Conservation (phyloP, 129 eudicot genomes). For the Ambrosia artemisiifolia region DNA sequence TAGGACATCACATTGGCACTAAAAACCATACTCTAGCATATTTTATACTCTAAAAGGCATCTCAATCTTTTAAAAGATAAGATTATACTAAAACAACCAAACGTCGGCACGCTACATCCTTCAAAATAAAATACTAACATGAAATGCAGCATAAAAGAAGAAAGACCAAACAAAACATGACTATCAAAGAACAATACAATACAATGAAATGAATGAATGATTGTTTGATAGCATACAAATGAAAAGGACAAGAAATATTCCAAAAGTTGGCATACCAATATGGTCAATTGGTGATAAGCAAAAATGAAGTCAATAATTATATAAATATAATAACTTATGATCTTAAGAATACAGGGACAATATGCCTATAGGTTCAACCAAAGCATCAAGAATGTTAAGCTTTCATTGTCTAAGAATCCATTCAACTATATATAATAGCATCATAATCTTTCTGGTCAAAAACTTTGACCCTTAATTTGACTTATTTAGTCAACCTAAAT, state of each 20-base stretch:
- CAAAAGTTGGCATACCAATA: conserved; percentile 24
- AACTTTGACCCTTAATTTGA: background rate
- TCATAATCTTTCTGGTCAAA: background rate
- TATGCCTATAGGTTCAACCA: background rate
- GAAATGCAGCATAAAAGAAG: background rate
- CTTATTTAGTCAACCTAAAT: background rate
- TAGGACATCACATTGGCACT: conserved; percentile 16
- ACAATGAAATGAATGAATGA: background rate
- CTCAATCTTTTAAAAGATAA: background rate
- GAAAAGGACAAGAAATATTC: conserved; percentile 12
- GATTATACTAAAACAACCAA: conserved; percentile 22
- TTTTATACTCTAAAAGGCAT: conserved; percentile 8
- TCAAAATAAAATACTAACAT: conserved; percentile 2
- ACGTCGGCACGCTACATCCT: conserved; percentile 16
- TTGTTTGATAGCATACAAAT: background rate
- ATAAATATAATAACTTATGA: background rate
- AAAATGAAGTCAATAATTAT: background rate
- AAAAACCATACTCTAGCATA: conserved; percentile 23
- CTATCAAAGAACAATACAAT: conserved; percentile 8
- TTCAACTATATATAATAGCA: background rate
- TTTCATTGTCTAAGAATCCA: conserved; percentile 4
- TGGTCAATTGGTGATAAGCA: conserved; percentile 9
- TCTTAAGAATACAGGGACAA: background rate
- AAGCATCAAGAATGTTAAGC: background rate
- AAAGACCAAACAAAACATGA: conserved; percentile 16